phyloP scores from a whole-genome alignment of 2,329 filamentous ascomycete genomes.

The Diaporthe vaccinii region DNA sequence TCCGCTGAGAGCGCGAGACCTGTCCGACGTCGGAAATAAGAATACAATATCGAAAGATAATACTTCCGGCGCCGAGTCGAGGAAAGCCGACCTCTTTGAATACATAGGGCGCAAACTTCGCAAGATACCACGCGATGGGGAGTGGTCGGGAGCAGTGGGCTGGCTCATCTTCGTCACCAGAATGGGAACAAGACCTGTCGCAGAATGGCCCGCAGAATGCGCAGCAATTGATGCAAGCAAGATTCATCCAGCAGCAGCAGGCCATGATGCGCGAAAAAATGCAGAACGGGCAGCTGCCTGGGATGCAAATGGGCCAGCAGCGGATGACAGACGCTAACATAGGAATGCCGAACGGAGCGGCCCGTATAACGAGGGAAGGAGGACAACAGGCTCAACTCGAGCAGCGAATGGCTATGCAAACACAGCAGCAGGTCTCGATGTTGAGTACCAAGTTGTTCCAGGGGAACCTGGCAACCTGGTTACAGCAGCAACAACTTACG shows the following conservation, averaged over 20 bases:
- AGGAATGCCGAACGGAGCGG: slow-evolving; percentile 41
- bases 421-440: slow-evolving; percentile 34
- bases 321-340: slow-evolving; percentile 54
- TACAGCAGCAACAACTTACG: slow-evolving; percentile 55
- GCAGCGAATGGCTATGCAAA: slow-evolving; percentile 3
- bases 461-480: slow-evolving; percentile 52
- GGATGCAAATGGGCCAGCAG: slow-evolving; percentile 40
- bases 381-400: slow-evolving; percentile 36
- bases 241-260: slow-evolving; percentile 54
- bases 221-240: slow-evolving; percentile 51
- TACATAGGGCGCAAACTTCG: too few relatives aligned
- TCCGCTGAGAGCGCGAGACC: too few relatives aligned
- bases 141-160: too few relatives aligned
- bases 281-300: slow-evolving; percentile 46
- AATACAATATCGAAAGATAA: too few relatives aligned
- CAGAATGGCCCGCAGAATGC: slow-evolving; percentile 46
- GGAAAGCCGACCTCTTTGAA: too few relatives aligned
- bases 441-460: slow-evolving; percentile 52
- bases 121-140: too few relatives aligned
- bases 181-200: slow-evolving; percentile 42
- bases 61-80: too few relatives aligned
- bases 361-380: slow-evolving; percentile 39
- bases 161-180: too few relatives aligned
- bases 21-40: too few relatives aligned
- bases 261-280: slow-evolving; percentile 51